A percentile compares a stretch with the other conserved stretches of the same genome.
Evolutionary conservation across 2,329 filamentous ascomycete species (phyloP).

Genomic region (Colletotrichum coccodes): DNA sequence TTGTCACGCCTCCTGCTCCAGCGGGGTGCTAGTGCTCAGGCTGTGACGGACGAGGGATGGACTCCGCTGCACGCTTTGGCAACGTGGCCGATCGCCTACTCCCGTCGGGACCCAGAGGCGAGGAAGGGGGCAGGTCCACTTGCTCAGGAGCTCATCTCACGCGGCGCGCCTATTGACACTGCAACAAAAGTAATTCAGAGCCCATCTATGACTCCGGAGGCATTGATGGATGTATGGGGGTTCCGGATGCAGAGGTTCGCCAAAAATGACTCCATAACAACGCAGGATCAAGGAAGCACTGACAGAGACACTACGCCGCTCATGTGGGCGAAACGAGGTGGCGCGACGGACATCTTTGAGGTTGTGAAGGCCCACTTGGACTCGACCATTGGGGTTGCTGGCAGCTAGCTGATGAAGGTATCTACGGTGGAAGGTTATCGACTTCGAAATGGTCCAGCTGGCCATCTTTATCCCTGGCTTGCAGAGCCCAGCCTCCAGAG

Average conservation of each 20-base stretch:
- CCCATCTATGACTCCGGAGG: neutral
- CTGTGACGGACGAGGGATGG: conserved; percentile 38
- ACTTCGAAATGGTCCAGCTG: no score
- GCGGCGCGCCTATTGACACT: conserved; percentile 22
- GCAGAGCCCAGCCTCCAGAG: no score
- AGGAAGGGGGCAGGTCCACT: conserved; percentile 4
- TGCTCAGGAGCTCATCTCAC: conserved; percentile 19
- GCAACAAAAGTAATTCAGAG: conserved; percentile 11
- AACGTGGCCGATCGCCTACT: conserved; percentile 13
- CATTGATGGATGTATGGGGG: conserved; percentile 17
- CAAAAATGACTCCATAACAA: neutral
- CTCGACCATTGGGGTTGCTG: no score
- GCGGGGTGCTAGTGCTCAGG: conserved; percentile 35
- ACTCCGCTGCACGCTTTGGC: conserved; percentile 34
- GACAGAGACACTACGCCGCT: conserved; percentile 9
- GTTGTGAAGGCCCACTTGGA: conserved; percentile 13
- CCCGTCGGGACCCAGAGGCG: neutral
- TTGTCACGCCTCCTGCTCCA: conserved; percentile 36
- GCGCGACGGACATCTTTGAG: conserved; percentile 13
- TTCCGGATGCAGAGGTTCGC: conserved; percentile 18
- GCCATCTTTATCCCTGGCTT: no score
- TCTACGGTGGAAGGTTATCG: no score
- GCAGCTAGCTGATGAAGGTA: conserved; percentile 4
- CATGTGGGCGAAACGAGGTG: conserved; percentile 15
- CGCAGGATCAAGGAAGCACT: neutral